Evolutionary conservation across 2,329 filamentous ascomycete genomes (phyloP), one percentile per base, ranked within the genome.

Genomic region (Cercospora zeina): DNA sequence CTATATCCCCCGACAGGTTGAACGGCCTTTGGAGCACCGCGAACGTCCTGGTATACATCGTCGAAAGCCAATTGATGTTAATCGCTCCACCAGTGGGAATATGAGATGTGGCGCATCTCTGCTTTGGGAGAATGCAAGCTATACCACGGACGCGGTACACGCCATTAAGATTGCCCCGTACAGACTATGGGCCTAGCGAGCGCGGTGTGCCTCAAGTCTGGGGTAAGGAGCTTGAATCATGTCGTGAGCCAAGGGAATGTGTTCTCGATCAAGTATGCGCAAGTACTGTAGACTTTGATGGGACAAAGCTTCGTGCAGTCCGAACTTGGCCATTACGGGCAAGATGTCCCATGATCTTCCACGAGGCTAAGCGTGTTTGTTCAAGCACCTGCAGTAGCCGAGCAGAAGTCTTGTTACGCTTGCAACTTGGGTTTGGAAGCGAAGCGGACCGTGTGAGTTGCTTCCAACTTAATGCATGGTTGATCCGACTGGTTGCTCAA

Each of bases 331-430:
- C n/a, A 14, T 14, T 31, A 13, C n/a, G 13, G 49, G 49, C 49
- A 51, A 33, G 49, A 51, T 31, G 27, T 31, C 33, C 49, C 49
- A 51, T 31, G 27, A 51, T 31, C 27, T 33, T 10, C 19, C 5
- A 11, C 11, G 27, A 34, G 31, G 16, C 49, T 51, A 51, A 51
- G 49, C 49, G 19, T 33, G 14, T 51, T 51, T 21, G 49, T 34
- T 11, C 49, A 30, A 51, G 49, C 49, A 51, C 49, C 49, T 34
- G 49, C 49, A 51, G 49, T 51, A 51, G 49, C 49, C 33, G 31
- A 31, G 49, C 49, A 51, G 49, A 31, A 51, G 49, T 34, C n/a
- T 51, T 24, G n/a, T n/a, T n/a, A n/a, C n/a, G n/a, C n/a, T n/a
- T n/a, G n/a, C 9, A 10, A 19, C 27, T 51, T 34, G 49, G 1